Conservation (phyloP, 306 rosid genomes). For the Pyrus bretschneideri region DNA sequence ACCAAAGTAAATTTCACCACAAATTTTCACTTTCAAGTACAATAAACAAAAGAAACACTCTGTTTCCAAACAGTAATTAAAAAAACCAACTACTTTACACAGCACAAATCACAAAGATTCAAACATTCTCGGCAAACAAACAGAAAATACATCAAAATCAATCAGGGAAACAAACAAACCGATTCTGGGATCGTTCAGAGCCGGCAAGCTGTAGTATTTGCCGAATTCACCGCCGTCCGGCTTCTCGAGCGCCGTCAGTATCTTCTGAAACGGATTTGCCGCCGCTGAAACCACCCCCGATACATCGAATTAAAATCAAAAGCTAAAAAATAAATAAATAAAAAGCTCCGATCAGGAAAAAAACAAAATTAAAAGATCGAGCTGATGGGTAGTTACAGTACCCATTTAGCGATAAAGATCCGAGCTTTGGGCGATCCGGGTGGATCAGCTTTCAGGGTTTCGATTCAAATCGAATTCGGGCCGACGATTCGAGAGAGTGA, state of each 20-base stretch:
- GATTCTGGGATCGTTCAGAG: conserved; percentile 83
- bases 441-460: not conserved
- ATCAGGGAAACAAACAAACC: conserved; percentile 33
- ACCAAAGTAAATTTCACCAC: not conserved
- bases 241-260: conserved; percentile 66
- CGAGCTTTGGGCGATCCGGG: not conserved
- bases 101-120: not conserved
- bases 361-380: not conserved
- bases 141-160: not conserved
- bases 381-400: not conserved
- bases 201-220: conserved; percentile 82
- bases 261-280: conserved; percentile 55
- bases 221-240: conserved; percentile 85
- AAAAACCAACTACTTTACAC: not conserved
- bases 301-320: not conserved
- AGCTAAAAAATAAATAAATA: not conserved
- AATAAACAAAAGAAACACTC: not conserved
- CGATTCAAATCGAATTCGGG: not conserved
- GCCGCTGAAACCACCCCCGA: conserved; percentile 33
- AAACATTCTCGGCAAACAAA: conserved; percentile 11
- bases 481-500: not conserved
- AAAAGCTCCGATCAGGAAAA: not conserved
- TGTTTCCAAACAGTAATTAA: not conserved
- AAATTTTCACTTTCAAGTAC: not conserved
- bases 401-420: conserved; percentile 11